phyloP scores from a whole-genome alignment of 2,329 filamentous ascomycete genomes.

The Sclerotinia glacialis region DNA sequence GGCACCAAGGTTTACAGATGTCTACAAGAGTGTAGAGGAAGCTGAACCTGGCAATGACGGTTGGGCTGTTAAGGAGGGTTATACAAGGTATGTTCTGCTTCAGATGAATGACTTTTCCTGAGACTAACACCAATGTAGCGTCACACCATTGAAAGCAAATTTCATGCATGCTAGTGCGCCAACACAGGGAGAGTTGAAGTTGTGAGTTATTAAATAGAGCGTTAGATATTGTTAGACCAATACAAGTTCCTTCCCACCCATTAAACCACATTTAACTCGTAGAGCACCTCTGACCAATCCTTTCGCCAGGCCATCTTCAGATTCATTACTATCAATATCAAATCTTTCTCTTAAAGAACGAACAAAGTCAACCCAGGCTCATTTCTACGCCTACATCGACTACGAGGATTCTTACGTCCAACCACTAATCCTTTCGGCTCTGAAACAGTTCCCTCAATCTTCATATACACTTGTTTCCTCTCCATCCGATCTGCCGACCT shows the following conservation, averaged over 20 bases:
- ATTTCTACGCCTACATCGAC: constrained; percentile 69
- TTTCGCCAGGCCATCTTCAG: constrained; percentile 24
- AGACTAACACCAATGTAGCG: constrained; percentile 49
- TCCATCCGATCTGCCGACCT: constrained; percentile 39
- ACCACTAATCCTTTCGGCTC: constrained; percentile 73
- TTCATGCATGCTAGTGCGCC: constrained; percentile 75
- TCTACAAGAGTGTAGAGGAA: constrained; percentile 81
- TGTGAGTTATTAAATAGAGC: constrained; percentile 59
- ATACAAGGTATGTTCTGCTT: constrained; percentile 65
- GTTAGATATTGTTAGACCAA: constrained; percentile 40
- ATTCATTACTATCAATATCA: constrained; percentile 25
- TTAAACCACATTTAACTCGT: constrained; percentile 2
- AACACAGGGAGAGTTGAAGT: constrained; percentile 69
- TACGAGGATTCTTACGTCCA: constrained; percentile 91
- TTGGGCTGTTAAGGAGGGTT: constrained; percentile 84
- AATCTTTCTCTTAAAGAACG: constrained; percentile 29
- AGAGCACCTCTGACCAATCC: constrained; percentile 20
- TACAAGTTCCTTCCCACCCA: constrained; percentile 27
- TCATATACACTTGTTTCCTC: constrained; percentile 55
- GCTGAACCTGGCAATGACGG: constrained; percentile 82
- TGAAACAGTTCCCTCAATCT: constrained; percentile 58
- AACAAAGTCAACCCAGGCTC: constrained; percentile 35
- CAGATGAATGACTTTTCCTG: constrained; percentile 22
- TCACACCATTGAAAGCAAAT: constrained; percentile 88
- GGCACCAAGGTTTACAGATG: constrained; percentile 82